Base-by-base conservation (phyloP, 1,284 basidiomycete genomes). In the Sporisorium reilianum region DNA sequence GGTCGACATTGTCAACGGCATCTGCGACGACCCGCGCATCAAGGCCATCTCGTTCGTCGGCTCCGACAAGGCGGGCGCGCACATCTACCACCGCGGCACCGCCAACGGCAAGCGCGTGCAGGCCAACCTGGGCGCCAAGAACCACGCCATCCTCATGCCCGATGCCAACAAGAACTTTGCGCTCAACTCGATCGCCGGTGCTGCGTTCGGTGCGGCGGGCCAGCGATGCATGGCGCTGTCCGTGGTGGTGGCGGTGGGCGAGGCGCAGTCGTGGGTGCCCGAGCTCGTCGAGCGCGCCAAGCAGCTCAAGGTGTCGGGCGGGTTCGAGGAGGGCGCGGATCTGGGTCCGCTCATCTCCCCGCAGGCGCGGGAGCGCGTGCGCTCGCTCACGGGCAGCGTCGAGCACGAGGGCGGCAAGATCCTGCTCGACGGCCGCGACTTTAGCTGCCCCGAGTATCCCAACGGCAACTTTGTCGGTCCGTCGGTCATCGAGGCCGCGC, bases 21-120 rank as follows among this genome's bases (percentile, higher is more conserved):
- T 99, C 69, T 98, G 95, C 84, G 95, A 97, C 85, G 90, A 95
- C 83, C 91, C 94, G 16, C 87, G 88, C 8, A 94, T 98, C 87
- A 94, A 91, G 83, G 96, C 95, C 10, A 95, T 98, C 84, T 94
- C 93, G 77, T 98, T 99, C 84, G 96, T 99, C n/a, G 96, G 96
- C 25, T 94, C 94, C 42, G 94, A 99, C 86, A 89, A 89, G 45
- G 96, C 96, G 14, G 96, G 96, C 45, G 91, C 90, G 77, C 95
- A 98, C 84, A 98, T 99, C 77, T 97, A 94, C 85, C 62, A 75
- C 64, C 68, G 93, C 60, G 93, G 91, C 16, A 92, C 91, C 0
- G 87, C 88, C 75, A 91, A 92, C 76, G 95, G 96, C 55, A 99
- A 99, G 86, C 90, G 96, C 18, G 95, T 97, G 1, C 93, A 94